Conservation (phyloP, 1,284 basidiomycete genomes). For the Ceratobasidium sp. region DNA sequence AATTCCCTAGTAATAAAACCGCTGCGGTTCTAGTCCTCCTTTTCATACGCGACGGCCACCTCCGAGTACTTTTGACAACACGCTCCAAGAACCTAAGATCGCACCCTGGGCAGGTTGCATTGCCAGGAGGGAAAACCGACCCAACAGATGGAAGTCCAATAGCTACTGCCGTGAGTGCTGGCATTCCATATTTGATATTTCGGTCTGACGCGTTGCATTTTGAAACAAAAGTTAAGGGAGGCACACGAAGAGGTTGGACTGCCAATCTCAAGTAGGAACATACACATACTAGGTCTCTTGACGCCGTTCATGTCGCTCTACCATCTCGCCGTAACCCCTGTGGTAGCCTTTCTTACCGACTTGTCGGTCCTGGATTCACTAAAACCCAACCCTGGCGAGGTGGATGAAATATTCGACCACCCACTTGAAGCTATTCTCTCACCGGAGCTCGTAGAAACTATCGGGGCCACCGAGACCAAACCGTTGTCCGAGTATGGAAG, state of each 20-base stretch:
- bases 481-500: slow-evolving; percentile 66
- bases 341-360: slow-evolving; percentile 73
- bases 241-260: slow-evolving; percentile 84
- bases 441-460: slow-evolving; percentile 54
- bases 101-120: slow-evolving; percentile 73
- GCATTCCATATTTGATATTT: background rate
- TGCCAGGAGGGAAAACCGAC: slow-evolving; percentile 86
- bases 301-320: slow-evolving; percentile 73
- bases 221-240: slow-evolving; percentile 70
- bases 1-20: slow-evolving; percentile 28
- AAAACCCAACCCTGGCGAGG: slow-evolving; percentile 60
- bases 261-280: slow-evolving; percentile 64
- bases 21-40: slow-evolving; percentile 83
- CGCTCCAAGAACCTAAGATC: slow-evolving; percentile 79
- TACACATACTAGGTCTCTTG: slow-evolving; percentile 73
- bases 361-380: slow-evolving; percentile 37
- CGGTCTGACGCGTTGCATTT: background rate
- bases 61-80: slow-evolving; percentile 85
- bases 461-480: background rate
- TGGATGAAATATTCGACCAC: slow-evolving; percentile 81
- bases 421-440: slow-evolving; percentile 77
- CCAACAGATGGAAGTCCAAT: slow-evolving; percentile 69
- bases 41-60: slow-evolving; percentile 70
- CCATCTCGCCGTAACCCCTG: slow-evolving; percentile 70
- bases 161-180: slow-evolving; percentile 73